phyloP scores from a whole-genome alignment of 2,329 filamentous ascomycete genomes.

The Mycosphaerella sp. region DNA sequence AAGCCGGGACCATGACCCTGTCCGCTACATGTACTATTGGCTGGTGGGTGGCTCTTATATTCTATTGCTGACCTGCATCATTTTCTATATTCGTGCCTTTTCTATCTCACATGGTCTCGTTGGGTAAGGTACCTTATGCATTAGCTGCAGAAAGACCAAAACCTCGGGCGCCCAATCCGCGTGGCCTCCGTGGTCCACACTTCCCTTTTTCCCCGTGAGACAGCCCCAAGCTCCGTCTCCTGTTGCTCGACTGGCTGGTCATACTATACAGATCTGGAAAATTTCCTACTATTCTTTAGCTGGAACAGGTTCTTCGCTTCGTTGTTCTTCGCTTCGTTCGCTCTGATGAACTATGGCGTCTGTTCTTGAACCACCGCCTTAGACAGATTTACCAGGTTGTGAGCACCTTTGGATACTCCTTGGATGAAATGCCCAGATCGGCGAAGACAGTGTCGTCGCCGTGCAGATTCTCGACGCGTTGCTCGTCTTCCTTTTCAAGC shows the following conservation, averaged over 20 bases:
- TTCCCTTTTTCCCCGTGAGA: neutral
- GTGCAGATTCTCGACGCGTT: constrained; percentile 56
- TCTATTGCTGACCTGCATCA: too few relatives aligned
- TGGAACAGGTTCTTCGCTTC: too few relatives aligned
- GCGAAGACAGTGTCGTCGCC: constrained; percentile 57
- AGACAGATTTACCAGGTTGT: constrained; percentile 50
- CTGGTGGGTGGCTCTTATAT: too few relatives aligned
- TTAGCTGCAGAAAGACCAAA: constrained; percentile 2
- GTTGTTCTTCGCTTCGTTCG: too few relatives aligned
- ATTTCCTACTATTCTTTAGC: too few relatives aligned
- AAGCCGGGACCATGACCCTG: neutral
- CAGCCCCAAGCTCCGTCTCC: neutral
- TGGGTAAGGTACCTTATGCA: neutral
- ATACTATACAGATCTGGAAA: too few relatives aligned
- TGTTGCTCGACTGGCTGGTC: too few relatives aligned
- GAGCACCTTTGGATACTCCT: constrained; percentile 58
- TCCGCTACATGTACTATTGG: neutral
- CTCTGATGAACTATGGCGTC: too few relatives aligned
- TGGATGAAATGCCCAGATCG: constrained; percentile 54
- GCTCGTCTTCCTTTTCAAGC: constrained; percentile 67
- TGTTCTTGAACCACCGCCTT: neutral
- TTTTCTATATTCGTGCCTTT: constrained; percentile 3
- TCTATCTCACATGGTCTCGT: constrained; percentile 4
- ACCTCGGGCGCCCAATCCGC: neutral
- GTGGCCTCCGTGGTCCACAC: neutral